Conservation (phyloP, 2,329 filamentous ascomycete genomes). For the Neobulgaria alba region DNA sequence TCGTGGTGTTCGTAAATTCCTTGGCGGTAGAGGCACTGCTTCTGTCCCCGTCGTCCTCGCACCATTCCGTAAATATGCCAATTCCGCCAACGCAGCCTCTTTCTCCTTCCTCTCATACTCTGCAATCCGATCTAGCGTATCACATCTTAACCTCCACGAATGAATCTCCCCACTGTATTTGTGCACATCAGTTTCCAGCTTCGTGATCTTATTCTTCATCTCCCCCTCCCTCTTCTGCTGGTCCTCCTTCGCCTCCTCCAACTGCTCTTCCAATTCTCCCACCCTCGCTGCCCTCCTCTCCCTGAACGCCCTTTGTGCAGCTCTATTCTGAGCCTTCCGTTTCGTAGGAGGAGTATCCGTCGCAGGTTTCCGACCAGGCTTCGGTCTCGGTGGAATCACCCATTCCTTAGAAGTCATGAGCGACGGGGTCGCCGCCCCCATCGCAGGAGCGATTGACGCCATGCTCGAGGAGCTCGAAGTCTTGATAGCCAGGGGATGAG, state of each 20-base stretch:
- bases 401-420: constrained; percentile 75
- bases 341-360: constrained; percentile 90
- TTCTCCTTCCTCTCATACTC: constrained; percentile 34
- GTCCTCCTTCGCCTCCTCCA: constrained; percentile 51
- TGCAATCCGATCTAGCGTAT: constrained; percentile 27
- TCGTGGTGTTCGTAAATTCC: constrained; percentile 17
- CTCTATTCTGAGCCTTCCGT: constrained; percentile 88
- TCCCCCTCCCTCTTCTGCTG: constrained; percentile 50
- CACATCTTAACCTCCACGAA: constrained; percentile 28
- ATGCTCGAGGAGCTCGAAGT: constrained; percentile 15
- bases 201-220: constrained; percentile 43
- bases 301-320: constrained; percentile 83
- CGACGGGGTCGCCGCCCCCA: constrained; percentile 32
- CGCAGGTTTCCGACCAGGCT: constrained; percentile 87
- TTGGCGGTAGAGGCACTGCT: constrained; percentile 33
- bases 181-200: constrained; percentile 58
- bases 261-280: constrained; percentile 61
- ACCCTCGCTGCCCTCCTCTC: constrained; percentile 81
- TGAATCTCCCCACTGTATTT: constrained; percentile 40
- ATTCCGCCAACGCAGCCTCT: constrained; percentile 34
- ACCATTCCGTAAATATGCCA: constrained; percentile 29
- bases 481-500: constrained; percentile 31
- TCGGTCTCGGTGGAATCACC: constrained; percentile 75
- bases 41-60: constrained; percentile 28
- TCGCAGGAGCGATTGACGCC: constrained; percentile 19